phyloP scores from a whole-genome alignment of 305 asterid genomes.

The Salvia sclarea region DNA sequence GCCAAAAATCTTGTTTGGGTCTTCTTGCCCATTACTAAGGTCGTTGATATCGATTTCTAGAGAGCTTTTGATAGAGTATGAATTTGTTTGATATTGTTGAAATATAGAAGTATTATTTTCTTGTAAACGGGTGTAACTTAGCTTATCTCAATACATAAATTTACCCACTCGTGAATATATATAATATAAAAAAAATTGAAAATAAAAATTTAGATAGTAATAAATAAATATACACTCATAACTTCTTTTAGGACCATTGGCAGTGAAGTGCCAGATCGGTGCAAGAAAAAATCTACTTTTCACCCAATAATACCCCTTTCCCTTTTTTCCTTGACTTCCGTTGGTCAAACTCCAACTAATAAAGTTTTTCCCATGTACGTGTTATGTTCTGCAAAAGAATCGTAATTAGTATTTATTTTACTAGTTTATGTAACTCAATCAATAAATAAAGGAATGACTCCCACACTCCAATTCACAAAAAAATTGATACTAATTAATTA shows the following conservation, averaged over 20 bases:
- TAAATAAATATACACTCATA: neutral
- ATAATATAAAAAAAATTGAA: neutral
- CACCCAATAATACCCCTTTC: neutral
- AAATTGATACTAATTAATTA: no score
- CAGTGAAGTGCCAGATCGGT: slow-evolving; percentile 27
- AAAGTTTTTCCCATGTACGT: neutral
- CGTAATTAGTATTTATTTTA: neutral
- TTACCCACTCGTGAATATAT: no score
- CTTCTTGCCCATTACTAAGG: no score
- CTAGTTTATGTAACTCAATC: no score
- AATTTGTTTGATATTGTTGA: no score
- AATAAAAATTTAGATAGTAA: neutral
- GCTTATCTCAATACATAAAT: no score
- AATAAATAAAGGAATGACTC: no score
- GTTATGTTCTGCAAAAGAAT: neutral
- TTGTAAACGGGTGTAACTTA: neutral
- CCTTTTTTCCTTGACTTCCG: neutral
- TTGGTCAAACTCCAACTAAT: slow-evolving; percentile 13
- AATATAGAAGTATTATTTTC: neutral
- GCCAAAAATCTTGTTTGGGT: no score
- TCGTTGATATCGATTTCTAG: no score
- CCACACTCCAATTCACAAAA: no score
- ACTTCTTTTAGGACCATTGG: neutral
- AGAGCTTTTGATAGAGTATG: no score
- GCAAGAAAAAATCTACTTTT: neutral